Evolutionary conservation across 306 rosid genomes (phyloP).

Genomic region (Cyclanthera cordifolia): DNA sequence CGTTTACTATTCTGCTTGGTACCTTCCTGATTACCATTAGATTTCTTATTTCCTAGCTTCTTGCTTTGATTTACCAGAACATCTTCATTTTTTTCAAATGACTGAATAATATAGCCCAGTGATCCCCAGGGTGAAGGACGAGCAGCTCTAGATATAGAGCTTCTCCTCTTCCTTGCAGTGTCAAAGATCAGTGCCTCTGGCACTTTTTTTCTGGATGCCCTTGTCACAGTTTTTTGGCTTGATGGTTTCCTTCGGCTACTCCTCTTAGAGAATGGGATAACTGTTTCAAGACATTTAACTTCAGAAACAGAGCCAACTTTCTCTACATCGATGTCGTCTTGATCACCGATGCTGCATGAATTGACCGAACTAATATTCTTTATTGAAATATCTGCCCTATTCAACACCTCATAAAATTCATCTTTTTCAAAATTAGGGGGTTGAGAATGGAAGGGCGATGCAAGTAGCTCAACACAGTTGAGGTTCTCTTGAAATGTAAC

Average conservation of each 20-base stretch:
- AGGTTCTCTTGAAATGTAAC: conserved; percentile 17
- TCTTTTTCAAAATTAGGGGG: conserved; percentile 23
- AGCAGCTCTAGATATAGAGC: conserved; percentile 52
- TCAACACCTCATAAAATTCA: conserved; percentile 26
- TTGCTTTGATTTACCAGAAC: conserved; percentile 30
- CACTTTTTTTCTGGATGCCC: conserved; percentile 32
- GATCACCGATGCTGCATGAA: conserved; percentile 21
- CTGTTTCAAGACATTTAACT: conserved; percentile 25
- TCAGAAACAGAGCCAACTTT: conserved; percentile 35
- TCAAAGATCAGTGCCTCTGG: conserved; percentile 28
- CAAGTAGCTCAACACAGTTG: conserved; percentile 21
- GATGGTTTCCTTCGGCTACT: conserved; percentile 39
- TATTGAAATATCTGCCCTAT: conserved; percentile 22
- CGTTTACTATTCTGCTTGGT: conserved; percentile 33
- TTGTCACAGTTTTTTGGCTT: conserved; percentile 39
- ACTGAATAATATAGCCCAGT: conserved; percentile 41
- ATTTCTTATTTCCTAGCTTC: conserved; percentile 36
- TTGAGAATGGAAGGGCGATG: conserved; percentile 32
- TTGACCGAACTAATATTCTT: conserved; percentile 29
- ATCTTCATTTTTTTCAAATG: conserved; percentile 42
- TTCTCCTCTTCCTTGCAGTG: conserved; percentile 64
- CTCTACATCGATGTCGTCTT: conserved; percentile 32
- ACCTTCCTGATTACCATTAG: conserved; percentile 32
- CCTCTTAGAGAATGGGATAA: conserved; percentile 37
- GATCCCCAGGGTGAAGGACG: conserved; percentile 83